Evolutionary conservation across 164 flowering plant species (phyloP).

Genomic region (Paratinospora sagittata): DNA sequence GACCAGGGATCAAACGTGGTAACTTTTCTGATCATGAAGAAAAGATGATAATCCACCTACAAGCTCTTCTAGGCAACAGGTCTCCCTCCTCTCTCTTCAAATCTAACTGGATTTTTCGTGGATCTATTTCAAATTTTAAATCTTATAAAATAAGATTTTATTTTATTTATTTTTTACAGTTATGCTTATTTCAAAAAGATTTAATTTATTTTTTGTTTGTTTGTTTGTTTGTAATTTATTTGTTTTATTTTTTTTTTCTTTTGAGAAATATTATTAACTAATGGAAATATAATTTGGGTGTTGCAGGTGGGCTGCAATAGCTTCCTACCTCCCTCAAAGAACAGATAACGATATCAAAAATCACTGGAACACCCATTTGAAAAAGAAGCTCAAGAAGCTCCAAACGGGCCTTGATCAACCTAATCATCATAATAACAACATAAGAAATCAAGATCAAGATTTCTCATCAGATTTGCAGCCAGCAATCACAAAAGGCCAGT

Average conservation of each 20-base stretch:
- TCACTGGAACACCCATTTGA: slow-evolving; percentile 18
- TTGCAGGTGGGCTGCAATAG: slow-evolving; percentile 18
- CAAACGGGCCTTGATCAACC: not conserved
- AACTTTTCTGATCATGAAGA: slow-evolving; percentile 87
- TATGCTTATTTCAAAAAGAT: no score
- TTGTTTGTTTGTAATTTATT: no score
- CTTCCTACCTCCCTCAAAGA: slow-evolving; percentile 16
- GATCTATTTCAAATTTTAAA: not conserved
- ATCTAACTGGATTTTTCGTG: slow-evolving; percentile 6
- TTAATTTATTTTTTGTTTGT: no score
- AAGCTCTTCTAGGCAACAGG: slow-evolving; percentile 92
- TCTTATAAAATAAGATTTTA: not conserved
- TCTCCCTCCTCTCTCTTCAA: slow-evolving; percentile 17
- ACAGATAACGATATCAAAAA: slow-evolving; percentile 18
- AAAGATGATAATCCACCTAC: slow-evolving; percentile 94
- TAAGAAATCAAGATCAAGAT: not conserved
- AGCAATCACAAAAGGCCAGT: slow-evolving; percentile 42
- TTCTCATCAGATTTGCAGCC: not conserved
- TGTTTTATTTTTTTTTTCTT: no score
- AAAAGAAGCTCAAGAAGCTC: slow-evolving; percentile 15
- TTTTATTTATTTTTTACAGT: no score
- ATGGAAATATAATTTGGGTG: not conserved
- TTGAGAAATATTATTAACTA: no score
- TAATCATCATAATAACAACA: no score
- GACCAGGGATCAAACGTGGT: slow-evolving; percentile 87